Conservation (phyloP, 805 yeast species). For the Pichia occidentalis region DNA sequence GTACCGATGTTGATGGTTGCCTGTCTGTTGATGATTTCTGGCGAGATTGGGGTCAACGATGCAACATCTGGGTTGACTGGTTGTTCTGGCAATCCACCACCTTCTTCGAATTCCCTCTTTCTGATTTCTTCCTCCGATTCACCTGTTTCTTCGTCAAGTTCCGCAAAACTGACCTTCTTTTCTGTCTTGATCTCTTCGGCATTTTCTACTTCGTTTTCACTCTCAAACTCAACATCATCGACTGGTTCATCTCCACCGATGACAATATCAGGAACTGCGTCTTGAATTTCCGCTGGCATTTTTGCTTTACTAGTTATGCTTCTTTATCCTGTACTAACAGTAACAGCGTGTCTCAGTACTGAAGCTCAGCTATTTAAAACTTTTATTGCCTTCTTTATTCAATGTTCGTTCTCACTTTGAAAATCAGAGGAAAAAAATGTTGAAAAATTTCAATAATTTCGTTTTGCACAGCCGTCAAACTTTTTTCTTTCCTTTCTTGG, state of each 20-base stretch:
- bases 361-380: constrained; percentile 1
- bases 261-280: constrained; percentile 78
- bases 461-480: too few species aligned
- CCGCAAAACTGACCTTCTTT: constrained; percentile 81
- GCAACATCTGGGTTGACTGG: constrained; percentile 84
- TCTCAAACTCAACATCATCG: constrained; percentile 30
- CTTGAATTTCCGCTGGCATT: constrained; percentile 78
- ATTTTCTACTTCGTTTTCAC: constrained; percentile 30
- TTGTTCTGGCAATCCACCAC: constrained; percentile 98
- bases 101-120: constrained; percentile 86
- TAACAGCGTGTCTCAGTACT: neutral
- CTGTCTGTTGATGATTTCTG: constrained; percentile 96
- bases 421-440: neutral
- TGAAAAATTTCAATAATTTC: constrained; percentile 3
- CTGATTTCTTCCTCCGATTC: constrained; percentile 67
- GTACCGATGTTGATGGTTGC: constrained; percentile 99
- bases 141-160: constrained; percentile 53
- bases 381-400: too few species aligned
- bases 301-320: constrained; percentile 4
- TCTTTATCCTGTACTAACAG: neutral
- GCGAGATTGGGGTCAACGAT: constrained; percentile 76
- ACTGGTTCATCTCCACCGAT: constrained; percentile 46
- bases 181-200: constrained; percentile 37
- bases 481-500: too few species aligned
- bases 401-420: neutral